phyloP scores from a whole-genome alignment of 306 rosid species.

The Alnus rubra region DNA sequence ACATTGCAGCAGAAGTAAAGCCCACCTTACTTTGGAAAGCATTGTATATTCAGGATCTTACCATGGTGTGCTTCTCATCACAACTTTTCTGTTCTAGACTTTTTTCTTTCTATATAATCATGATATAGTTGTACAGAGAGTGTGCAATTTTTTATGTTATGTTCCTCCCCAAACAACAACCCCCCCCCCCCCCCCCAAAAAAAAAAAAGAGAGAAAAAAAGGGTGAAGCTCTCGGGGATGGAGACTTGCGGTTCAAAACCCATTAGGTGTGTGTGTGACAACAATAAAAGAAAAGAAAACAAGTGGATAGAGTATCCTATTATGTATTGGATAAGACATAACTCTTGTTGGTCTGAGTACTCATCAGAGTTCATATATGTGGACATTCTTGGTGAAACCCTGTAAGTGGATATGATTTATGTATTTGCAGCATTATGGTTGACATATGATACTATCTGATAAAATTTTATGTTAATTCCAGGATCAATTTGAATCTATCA shows the following conservation, averaged over 20 bases:
- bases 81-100: not conserved
- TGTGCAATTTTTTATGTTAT: slow-evolving; percentile 4
- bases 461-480: slow-evolving; percentile 34
- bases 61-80: slow-evolving; percentile 51
- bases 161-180: no score
- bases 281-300: not conserved
- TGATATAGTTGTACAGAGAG: slow-evolving; percentile 23
- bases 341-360: slow-evolving; percentile 6
- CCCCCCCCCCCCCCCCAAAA: no score
- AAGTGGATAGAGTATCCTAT: not conserved
- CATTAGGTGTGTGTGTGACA: not conserved
- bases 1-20: slow-evolving; percentile 42
- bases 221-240: not conserved
- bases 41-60: slow-evolving; percentile 69
- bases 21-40: slow-evolving; percentile 76
- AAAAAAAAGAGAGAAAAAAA: no score
- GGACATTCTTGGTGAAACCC: not conserved
- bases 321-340: not conserved
- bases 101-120: slow-evolving; percentile 7
- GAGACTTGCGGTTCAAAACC: not conserved
- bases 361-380: not conserved
- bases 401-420: slow-evolving; percentile 8
- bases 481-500: slow-evolving; percentile 58
- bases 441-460: slow-evolving; percentile 10
- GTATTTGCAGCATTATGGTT: slow-evolving; percentile 18